Evolutionary conservation across 495 filamentous ascomycete species (phyloP), one percentile per base, ranked within the genome.

Genomic region (Aspergillus haitiensis): DNA sequence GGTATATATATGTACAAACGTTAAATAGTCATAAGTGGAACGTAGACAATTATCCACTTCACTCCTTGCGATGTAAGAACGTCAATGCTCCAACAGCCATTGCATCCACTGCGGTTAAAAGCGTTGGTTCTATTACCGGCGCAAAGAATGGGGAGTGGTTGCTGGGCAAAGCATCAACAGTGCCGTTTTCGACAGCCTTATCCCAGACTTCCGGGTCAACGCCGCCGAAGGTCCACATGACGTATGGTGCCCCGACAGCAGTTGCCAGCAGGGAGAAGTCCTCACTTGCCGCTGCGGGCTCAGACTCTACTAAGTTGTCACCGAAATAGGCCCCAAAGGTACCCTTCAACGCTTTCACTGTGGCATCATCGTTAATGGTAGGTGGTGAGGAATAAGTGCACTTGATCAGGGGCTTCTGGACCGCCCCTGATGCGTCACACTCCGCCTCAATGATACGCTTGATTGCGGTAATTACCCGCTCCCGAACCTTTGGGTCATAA

Each of bases 121-220:
- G 64, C n/a, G 84, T 88, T 8, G 84, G 83, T 64, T 85, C 70
- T 15, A 89, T 75, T 0, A 76, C 81, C 16, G 85, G 86, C 44
- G 80, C 80, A 72, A 87, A 88, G 59, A 76, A 80, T 2, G 78
- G 73, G 52, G 79, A 85, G 66, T 89, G 86, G 59, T 88, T 88
- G 36, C 72, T 75, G 1, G 82, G 78, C 36, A 83, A 62, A 44
- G 72, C 56, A 37, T 75, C 56, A 13, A 77, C 54, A 27, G 62
- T 78, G 0, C 74, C 80, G 39, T 76, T 73, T n/a, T 57, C 67
- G 52, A 78, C 75, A 37, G 73, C 77, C 48, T 79, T 65, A 64
- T 84, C 78, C 75, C 77, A 86, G 1, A 63, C 56, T 56, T 74
- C 58, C 0, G 62, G 60, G 44, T 82, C 79, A 13, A 75, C 71